Percentiles rank a stretch among this genome's conserved stretches.
Conservation (phyloP, 1,139 yeast species). For the Pneumocystis carinii region DNA sequence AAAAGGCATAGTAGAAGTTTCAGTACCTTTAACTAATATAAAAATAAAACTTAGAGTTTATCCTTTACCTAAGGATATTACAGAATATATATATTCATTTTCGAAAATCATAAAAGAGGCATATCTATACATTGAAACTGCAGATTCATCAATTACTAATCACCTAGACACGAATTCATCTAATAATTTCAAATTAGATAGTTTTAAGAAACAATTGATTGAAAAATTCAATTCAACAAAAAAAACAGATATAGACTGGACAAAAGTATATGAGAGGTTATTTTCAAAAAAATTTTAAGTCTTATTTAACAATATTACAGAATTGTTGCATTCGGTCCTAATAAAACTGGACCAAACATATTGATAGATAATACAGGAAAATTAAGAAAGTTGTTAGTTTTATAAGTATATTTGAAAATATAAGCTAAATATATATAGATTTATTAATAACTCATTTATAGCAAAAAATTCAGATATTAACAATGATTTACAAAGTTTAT, state of each 20-base stretch:
- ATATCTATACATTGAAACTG: not conserved
- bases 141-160: not conserved
- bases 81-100: conserved; percentile 30
- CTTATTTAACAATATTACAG: conserved; percentile 26
- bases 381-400: not conserved
- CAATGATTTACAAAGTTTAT: not conserved
- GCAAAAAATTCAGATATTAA: not conserved
- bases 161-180: not conserved
- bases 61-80: conserved; percentile 43
- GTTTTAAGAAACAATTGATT: conserved; percentile 14
- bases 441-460: not conserved
- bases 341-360: conserved; percentile 60
- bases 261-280: conserved; percentile 16
- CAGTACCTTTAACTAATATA: conserved; percentile 22
- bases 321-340: conserved; percentile 64
- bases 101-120: not conserved
- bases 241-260: conserved; percentile 18
- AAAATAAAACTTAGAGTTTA: conserved; percentile 32
- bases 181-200: conserved; percentile 17
- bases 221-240: conserved; percentile 16
- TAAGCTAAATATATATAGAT: not conserved
- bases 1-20: conserved; percentile 29
- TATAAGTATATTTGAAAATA: not conserved
- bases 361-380: conserved; percentile 38
- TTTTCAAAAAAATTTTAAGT: conserved; percentile 21